phyloP scores from a whole-genome alignment of 2,329 filamentous ascomycete species.

The Helotiales sp. region DNA sequence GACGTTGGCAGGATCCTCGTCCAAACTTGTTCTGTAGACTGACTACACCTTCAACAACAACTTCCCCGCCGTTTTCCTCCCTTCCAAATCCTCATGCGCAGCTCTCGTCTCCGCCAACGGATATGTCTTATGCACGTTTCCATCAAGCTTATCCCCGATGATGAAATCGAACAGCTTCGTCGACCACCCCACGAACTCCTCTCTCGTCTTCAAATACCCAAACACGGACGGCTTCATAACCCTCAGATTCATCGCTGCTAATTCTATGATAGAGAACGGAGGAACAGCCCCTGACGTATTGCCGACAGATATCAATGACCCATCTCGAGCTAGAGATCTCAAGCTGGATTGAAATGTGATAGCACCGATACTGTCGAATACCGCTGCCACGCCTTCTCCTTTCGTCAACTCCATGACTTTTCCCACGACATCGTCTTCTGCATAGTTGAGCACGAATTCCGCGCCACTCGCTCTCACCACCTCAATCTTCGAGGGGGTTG shows the following conservation, averaged over 20 bases:
- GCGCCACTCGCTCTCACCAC: conserved; percentile 71
- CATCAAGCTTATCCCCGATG: conserved; percentile 65
- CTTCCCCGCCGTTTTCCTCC: conserved; percentile 82
- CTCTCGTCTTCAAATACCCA: conserved; percentile 66
- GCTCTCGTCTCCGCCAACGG: conserved; percentile 68
- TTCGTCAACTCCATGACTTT: conserved; percentile 69
- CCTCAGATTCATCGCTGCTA: conserved; percentile 74
- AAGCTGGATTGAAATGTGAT: conserved; percentile 81
- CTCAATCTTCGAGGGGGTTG: conserved; percentile 69
- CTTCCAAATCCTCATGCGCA: conserved; percentile 78
- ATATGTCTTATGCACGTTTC: conserved; percentile 78
- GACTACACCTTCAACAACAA: conserved; percentile 68
- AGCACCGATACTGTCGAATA: conserved; percentile 86
- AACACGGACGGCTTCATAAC: conserved; percentile 72
- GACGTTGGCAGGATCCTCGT: no score
- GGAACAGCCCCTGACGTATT: conserved; percentile 79
- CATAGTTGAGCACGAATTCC: conserved; percentile 70
- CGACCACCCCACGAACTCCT: conserved; percentile 70
- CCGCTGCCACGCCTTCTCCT: conserved; percentile 70
- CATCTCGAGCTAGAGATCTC: conserved; percentile 74
- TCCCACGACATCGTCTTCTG: conserved; percentile 53
- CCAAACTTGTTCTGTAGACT: conserved; percentile 18
- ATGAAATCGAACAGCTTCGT: conserved; percentile 74
- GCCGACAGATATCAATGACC: conserved; percentile 75
- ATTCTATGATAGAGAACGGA: conserved; percentile 56